Base-by-base conservation (phyloP, 768 basidiomycete genomes). In the Favolaschia claudopus region DNA sequence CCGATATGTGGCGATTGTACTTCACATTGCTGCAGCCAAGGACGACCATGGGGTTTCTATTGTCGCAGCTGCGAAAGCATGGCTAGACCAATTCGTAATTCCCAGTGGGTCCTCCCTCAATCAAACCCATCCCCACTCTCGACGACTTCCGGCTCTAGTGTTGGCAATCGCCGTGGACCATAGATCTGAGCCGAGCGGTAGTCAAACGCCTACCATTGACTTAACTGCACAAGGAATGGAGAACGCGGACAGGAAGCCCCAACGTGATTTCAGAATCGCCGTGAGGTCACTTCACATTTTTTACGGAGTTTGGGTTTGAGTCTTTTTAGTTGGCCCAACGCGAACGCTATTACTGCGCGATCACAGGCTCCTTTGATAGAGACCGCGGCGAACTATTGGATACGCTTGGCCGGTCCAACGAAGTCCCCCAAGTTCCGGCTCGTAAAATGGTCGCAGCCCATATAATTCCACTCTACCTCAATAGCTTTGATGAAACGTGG, bases 371-470 rank as follows among this genome's bases (percentile, higher is more conserved):
- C 14, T 51, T 51, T 40, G 49, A 51, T 32, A 25, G 37, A 8
- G 49, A 51, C 4, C 49, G 49, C 38, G 28, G 28, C 38, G 37
- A 51, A 40, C 40, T 20, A 14, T 40, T 51, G 37, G 49, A 51
- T 51, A 29, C n/a, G 27, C 37, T 17, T 29, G n/a, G 24, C 19
- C 49, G 27, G 27, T 51, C 49, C 17, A 3, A 51, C 37, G 49
- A 51, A 29, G 38, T 51, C 38, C 49, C n/a, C n/a, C 49, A n/a
- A 25, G 28, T 20, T 39, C 24, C 49, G n/a, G 38, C 38, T 20
- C 49, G 20, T 31, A 51, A 31, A 51, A 51, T 51, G 49, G 49
- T 40, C 19, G 49, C 49, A 25, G 37, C 49, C 49, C 49, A 51
- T 38, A 51, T 51, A 25, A 51, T 39, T 25, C 49, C 49, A 19